Base-by-base conservation (phyloP, 2,329 filamentous ascomycete species). In the Neobulgaria alba region DNA sequence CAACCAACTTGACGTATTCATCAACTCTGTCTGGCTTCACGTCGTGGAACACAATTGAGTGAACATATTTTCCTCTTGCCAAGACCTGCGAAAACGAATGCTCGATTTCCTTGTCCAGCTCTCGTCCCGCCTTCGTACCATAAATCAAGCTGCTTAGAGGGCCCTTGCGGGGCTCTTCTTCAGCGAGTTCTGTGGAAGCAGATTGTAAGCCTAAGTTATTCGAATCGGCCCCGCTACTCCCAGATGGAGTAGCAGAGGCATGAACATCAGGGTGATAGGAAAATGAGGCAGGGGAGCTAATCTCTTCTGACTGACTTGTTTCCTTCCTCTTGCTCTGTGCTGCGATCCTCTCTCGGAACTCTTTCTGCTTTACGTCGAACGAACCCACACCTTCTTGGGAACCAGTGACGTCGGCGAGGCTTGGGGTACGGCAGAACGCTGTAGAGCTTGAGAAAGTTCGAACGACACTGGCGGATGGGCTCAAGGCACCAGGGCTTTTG, bases 11-110 rank as follows among this genome's bases (percentile, higher is more conserved):
- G 38, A 90, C 81, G 60, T 98, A 98, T 58, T 96, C 90, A 49
- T 95, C 88, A 34, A 95, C 85, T 67, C 87, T 92, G 57, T 95
- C 88, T 46, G 89, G 88, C 67, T 93, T 88, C 51, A 98, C 92
- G 47, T 93, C 78, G 68, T 98, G 92, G 60, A 95, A 87, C 44
- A 95, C 88, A 62, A 98, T 95, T 34, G 88, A 93, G 66, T 98
- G 92, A 40, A 98, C 89, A 59, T 98, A 98, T 68, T 98, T 98
- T 59, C 92, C 92, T 51, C 92, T 77, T 17, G 92, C 92, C 33
- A 98, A 71, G 33, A 96, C 85, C 63, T 95, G 89, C 38, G 85
- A 93, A 68, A 96, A 98, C 61, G 85, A 93, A 43, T 89, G 81
- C 68, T 96, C 88, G 58, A 98, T 90, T 67, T 96, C 90, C 50